Conservation (phyloP, 169 alveolate species). For the Pseudocohnilembus persalinus region DNA sequence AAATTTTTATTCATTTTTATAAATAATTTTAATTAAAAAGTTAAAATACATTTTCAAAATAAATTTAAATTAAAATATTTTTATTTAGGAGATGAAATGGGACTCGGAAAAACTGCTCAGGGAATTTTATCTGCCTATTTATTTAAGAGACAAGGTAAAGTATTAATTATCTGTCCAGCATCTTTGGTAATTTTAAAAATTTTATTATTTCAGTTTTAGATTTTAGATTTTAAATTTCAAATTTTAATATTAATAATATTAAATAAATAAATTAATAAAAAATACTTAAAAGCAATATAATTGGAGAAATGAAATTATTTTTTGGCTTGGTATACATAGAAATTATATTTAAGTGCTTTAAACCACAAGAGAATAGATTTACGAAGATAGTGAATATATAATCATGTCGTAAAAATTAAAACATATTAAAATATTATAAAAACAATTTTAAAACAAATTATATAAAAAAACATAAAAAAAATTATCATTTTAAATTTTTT, state of each 20-base stretch:
- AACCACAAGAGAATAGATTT: conserved; percentile 54
- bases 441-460: conserved; percentile 40
- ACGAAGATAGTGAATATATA: conserved; percentile 6
- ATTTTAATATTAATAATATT: background rate
- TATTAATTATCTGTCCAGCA: conserved; percentile 94
- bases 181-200: conserved; percentile 63
- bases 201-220: background rate
- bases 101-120: conserved; percentile 98
- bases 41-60: background rate
- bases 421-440: conserved; percentile 29
- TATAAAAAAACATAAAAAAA: too few species aligned
- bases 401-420: conserved; percentile 64
- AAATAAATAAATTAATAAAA: background rate
- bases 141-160: conserved; percentile 88
- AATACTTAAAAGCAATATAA: conserved; percentile 68
- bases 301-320: conserved; percentile 92
- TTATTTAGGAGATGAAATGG: conserved; percentile 91
- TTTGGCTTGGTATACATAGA: conserved; percentile 84
- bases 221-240: background rate
- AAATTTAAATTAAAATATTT: background rate
- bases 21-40: too few species aligned
- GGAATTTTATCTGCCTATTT: conserved; percentile 93
- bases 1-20: too few species aligned
- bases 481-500: too few species aligned
- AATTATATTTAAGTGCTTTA: conserved; percentile 34